These are phyloP conservation scores for Cladophialophora bantiana DNA, from an alignment of 2,329 filamentous ascomycete species.

Conservation along the genomic window DNA sequence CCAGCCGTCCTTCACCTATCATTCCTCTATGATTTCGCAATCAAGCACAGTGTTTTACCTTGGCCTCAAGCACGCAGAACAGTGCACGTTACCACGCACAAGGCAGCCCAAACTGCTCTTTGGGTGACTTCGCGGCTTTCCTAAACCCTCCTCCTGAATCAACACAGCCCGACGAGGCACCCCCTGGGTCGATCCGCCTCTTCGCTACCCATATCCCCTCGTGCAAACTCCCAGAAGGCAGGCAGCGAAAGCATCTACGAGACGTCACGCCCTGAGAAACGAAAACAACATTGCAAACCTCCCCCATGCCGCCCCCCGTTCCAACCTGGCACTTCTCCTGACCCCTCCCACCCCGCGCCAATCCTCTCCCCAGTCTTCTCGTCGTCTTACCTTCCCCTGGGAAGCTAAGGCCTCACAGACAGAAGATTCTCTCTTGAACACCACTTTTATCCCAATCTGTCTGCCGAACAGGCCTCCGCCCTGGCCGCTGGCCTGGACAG, in stretches of 20 bases:
- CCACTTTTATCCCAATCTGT: slow-evolving; percentile 48
- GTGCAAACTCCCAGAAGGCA: not conserved
- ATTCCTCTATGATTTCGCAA: not conserved
- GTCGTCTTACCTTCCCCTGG: slow-evolving; percentile 6
- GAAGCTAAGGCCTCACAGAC: slow-evolving; percentile 3
- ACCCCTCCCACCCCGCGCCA: slow-evolving; percentile 23
- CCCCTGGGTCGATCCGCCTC: not conserved
- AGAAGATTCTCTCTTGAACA: not conserved
- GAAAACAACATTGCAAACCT: not conserved
- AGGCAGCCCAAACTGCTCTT: not conserved
- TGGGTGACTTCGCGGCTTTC: slow-evolving; percentile 10
- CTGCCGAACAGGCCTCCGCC: slow-evolving; percentile 53
- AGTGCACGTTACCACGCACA: not conserved
- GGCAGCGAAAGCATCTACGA: not conserved
- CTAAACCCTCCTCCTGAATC: slow-evolving; percentile 6
- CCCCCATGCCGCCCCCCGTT: slow-evolving; percentile 11
- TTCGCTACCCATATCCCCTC: not conserved
- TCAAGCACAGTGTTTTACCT: not conserved
- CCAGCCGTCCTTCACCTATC: slow-evolving; percentile 5
- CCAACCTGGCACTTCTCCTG: slow-evolving; percentile 12
- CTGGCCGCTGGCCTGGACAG: slow-evolving; percentile 57
- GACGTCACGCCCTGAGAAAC: not conserved
- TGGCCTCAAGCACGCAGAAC: not conserved
- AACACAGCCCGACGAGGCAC: not conserved
- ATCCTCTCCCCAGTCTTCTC: not conserved